Base-by-base conservation (phyloP, 116 monocot species). In the Zostera marina region DNA sequence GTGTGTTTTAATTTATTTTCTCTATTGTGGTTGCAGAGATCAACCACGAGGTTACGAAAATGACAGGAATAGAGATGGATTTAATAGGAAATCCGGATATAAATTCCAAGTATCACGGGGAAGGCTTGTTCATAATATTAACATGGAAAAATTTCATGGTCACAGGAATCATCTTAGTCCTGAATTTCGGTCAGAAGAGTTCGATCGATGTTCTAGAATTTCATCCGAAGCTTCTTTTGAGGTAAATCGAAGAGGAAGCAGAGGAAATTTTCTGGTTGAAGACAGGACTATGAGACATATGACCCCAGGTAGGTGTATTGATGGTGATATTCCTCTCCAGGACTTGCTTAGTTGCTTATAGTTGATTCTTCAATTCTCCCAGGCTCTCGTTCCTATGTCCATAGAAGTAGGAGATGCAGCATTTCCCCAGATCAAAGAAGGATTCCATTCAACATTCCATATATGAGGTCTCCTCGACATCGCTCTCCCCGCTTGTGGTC, bases 401-500 rank as follows among this genome's bases (percentile, higher is more conserved):
- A 43, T n/a, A 57, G 57, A 60, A 4, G 59, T 11, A 24, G 21
- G 59, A 44, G 44, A 44, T 11, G 59, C 21, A 44, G 59, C 21
- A 43, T 44, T 44, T 60, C 44, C 13, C 59, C 59, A 22, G 23
- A 43, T 44, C 43, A 11, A 11, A 44, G 44, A 44, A 60, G 59
- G 44, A 21, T 2, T 25, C 57, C 53, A 11, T 5, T 40, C 40
- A 15, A 57, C 41, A 7, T 40, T 16, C 4, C 59, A 43, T 43
- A 21, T 1, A 44, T 12, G 16, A 22, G 21, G 11, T 60, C 59
- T 20, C 59, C 42, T 60, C 59, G 21, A 9, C 15, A 22, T 3
- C 42, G 12, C 5, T 60, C 59, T 60, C 39, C 59, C 21, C 59
- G 40, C 20, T 3, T 43, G 59, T 59, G 59, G 59, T 56, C 56